A percentile compares a stretch with the other conserved stretches of the same genome.
phyloP scores from a whole-genome alignment of 306 rosid genomes.

The Vachellia pachyceras region DNA sequence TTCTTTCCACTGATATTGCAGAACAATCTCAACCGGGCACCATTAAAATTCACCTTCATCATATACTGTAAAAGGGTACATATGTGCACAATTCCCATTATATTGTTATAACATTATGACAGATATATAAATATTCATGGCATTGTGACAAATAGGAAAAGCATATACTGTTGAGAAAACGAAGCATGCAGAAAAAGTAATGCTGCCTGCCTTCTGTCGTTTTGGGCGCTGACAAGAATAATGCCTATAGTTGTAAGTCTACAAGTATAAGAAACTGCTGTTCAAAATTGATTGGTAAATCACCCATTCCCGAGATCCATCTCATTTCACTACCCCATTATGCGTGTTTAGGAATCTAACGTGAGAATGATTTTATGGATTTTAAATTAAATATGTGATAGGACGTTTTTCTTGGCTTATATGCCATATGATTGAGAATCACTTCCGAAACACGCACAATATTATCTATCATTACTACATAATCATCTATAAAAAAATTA shows the following conservation, averaged over 20 bases:
- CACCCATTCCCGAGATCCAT: conserved; percentile 36
- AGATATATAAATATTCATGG: not conserved
- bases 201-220: conserved; percentile 26
- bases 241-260: conserved; percentile 6
- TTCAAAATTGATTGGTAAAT: conserved; percentile 22
- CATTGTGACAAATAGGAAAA: conserved; percentile 11
- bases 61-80: not conserved
- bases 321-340: not conserved
- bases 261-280: conserved; percentile 19
- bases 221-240: conserved; percentile 34
- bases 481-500: not conserved
- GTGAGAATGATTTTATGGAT: too few relatives aligned
- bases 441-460: too few relatives aligned
- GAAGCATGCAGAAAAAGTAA: conserved; percentile 33
- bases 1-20: too few relatives aligned
- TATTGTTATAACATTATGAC: not conserved
- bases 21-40: not conserved
- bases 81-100: not conserved
- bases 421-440: too few relatives aligned
- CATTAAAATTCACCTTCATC: not conserved
- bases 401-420: too few relatives aligned
- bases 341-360: too few relatives aligned
- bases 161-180: not conserved
- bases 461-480: not conserved
- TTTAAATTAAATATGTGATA: too few relatives aligned